A percentile compares a stretch with the other conserved stretches of the same genome.
These are phyloP conservation scores for Protea cynaroides DNA, from an alignment of 164 flowering plant species.

Conservation along the genomic window DNA sequence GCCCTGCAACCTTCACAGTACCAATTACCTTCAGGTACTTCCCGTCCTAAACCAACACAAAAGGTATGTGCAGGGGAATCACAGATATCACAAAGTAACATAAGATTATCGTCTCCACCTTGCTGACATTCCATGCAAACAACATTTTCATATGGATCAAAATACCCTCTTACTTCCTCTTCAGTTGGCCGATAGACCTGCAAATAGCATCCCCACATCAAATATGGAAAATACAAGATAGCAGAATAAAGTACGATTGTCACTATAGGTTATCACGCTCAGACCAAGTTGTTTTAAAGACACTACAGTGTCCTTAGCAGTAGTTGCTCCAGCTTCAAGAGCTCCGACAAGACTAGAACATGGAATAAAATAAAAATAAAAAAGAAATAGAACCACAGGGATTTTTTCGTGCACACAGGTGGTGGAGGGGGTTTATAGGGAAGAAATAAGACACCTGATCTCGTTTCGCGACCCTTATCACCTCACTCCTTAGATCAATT, in stretches of 20 bases:
- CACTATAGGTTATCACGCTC: too few relatives aligned
- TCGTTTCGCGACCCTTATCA: constrained; percentile 68
- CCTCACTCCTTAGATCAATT: constrained; percentile 49
- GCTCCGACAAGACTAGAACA: too few relatives aligned
- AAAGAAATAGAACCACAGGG: too few relatives aligned
- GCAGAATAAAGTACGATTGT: neutral
- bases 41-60: constrained; percentile 91
- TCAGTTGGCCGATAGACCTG: constrained; percentile 97
- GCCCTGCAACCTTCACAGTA: constrained; percentile 84
- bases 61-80: constrained; percentile 99
- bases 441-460: constrained; percentile 62
- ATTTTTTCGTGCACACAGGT: neutral
- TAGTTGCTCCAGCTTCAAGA: too few relatives aligned
- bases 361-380: too few relatives aligned
- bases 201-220: constrained; percentile 8
- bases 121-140: constrained; percentile 82
- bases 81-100: constrained; percentile 94
- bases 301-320: too few relatives aligned
- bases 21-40: constrained; percentile 99
- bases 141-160: constrained; percentile 88
- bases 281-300: too few relatives aligned
- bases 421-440: neutral
- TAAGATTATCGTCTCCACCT: constrained; percentile 92
- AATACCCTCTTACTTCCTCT: constrained; percentile 81
- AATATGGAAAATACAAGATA: neutral